Evolutionary conservation across 2,329 filamentous ascomycete genomes (phyloP), one percentile per base, ranked within the genome.

Genomic region (Ophiostoma perfectum): DNA sequence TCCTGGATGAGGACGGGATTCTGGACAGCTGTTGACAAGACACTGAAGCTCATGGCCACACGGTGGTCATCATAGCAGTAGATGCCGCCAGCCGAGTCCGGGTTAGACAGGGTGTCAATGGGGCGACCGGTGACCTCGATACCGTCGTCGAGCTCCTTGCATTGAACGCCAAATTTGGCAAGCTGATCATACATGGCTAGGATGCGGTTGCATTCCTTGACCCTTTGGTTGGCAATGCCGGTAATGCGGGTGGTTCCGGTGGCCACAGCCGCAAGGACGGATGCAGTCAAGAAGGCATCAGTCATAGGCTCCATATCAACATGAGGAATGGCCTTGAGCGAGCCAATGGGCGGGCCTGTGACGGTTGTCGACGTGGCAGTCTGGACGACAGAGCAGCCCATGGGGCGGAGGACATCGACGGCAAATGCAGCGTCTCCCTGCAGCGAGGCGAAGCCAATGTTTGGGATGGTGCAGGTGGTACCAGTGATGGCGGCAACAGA

Each of bases 221-320:
- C 94, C 73, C 95, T 88, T 78, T 99, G 95, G 75, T 99, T 99
- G 42, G 95, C 95, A 73, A 99, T 99, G 65, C 95, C 95, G 16
- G 89, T 90, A 72, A 99, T 98, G 68, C 87, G 87, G 0, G 95
- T 99, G 66, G 88, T 88, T 1, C 91, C 92, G 14, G 85, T 87
- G 9, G 94, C 93, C 60, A 97, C 92, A 47, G 95, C 95, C 39
- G 93, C 95, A 64, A 99, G 84, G 4, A 97, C 93, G 1, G 93
- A 96, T 18, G 95, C 95, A 4, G 93, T 97, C 66, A 99, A 83
- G 82, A 99, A 99, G 65, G 95, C 95, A 78, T 99, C 95, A 0
- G 95, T 99, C 95, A 99, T 99, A 0, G 94, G 91, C 78, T 98
- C 95, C 95, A 99, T 99, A 75, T 99, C 93, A 41, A 99, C 88